phyloP scores from a whole-genome alignment of 2,329 filamentous ascomycete species.

The Xylogone sp. region DNA sequence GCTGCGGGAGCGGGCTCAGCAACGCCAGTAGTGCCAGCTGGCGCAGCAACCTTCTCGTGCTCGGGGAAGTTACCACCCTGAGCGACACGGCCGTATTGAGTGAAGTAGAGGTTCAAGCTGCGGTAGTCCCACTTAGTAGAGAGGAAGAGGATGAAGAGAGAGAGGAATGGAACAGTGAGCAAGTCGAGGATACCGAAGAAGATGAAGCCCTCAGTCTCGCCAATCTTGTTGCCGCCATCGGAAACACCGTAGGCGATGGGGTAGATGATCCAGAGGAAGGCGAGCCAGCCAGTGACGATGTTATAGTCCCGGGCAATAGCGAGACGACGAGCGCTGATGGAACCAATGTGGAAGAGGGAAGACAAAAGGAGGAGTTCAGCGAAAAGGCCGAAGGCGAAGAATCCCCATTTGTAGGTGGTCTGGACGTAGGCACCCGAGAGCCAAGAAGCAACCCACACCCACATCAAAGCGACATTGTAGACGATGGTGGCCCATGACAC shows the following conservation, averaged over 20 bases:
- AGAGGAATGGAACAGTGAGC: constrained; percentile 51
- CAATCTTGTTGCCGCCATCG: constrained; percentile 62
- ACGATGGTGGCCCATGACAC: constrained; percentile 61
- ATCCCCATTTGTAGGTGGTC: constrained; percentile 65
- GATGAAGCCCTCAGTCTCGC: constrained; percentile 60
- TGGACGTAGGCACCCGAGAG: constrained; percentile 59
- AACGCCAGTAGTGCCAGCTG: background rate
- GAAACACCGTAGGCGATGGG: constrained; percentile 60
- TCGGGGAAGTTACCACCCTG: constrained; percentile 12
- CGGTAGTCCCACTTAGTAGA: constrained; percentile 15
- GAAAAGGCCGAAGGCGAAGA: constrained; percentile 53
- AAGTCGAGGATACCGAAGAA: constrained; percentile 67
- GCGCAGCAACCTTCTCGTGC: constrained; percentile 10
- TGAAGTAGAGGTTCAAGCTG: constrained; percentile 21
- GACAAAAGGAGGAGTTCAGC: constrained; percentile 57
- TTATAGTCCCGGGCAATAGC: constrained; percentile 52
- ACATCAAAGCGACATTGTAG: constrained; percentile 55
- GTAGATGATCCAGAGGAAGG: constrained; percentile 61
- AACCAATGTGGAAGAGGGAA: constrained; percentile 51
- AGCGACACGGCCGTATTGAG: constrained; percentile 22
- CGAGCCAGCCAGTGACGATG: constrained; percentile 50
- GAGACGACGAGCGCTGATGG: constrained; percentile 49
- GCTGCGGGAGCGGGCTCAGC: background rate
- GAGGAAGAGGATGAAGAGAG: constrained; percentile 10
- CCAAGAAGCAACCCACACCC: constrained; percentile 62